These are phyloP conservation scores for Nitzschia putrida DNA, from an alignment of 108 stramenopile species.

Conservation along the genomic window DNA sequence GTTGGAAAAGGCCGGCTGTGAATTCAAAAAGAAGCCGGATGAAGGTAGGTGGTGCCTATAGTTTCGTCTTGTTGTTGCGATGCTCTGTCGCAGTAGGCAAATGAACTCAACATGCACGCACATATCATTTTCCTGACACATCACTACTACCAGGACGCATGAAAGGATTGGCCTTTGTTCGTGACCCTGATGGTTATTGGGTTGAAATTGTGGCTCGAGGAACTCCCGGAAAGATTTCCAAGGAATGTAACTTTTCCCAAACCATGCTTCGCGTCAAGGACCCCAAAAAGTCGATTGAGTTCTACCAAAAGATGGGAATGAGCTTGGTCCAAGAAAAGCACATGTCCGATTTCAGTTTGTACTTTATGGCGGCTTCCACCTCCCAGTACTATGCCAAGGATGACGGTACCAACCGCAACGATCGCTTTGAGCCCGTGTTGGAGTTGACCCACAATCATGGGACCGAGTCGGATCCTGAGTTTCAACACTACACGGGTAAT, in stretches of 20 bases:
- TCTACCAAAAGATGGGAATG: constrained; percentile 89
- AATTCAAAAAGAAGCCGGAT: constrained; percentile 94
- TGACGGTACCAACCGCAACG: constrained; percentile 42
- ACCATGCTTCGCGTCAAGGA: constrained; percentile 97
- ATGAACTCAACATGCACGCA: too few species aligned
- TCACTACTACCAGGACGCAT: constrained; percentile 47
- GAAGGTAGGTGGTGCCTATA: constrained; percentile 48
- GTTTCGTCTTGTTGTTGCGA: neutral
- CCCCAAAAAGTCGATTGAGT: constrained; percentile 79
- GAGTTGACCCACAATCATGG: constrained; percentile 97
- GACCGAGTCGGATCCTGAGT: constrained; percentile 77
- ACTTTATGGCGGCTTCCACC: constrained; percentile 77
- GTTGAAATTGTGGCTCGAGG: constrained; percentile 77
- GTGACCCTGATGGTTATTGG: constrained; percentile 90
- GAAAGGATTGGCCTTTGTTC: constrained; percentile 91
- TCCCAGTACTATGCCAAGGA: constrained; percentile 42
- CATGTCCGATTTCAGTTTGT: constrained; percentile 90
- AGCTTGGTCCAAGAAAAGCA: constrained; percentile 74
- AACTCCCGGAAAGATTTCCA: constrained; percentile 40
- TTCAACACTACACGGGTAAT: constrained; percentile 92
- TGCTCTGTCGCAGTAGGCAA: too few species aligned
- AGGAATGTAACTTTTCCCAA: constrained; percentile 87
- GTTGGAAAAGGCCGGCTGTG: constrained; percentile 79
- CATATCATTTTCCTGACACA: too few species aligned
- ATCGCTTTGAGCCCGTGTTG: constrained; percentile 73